Evolutionary conservation across 768 basidiomycete species (phyloP), one percentile per base, ranked within the genome.

Genomic region (Trametes villosa): DNA sequence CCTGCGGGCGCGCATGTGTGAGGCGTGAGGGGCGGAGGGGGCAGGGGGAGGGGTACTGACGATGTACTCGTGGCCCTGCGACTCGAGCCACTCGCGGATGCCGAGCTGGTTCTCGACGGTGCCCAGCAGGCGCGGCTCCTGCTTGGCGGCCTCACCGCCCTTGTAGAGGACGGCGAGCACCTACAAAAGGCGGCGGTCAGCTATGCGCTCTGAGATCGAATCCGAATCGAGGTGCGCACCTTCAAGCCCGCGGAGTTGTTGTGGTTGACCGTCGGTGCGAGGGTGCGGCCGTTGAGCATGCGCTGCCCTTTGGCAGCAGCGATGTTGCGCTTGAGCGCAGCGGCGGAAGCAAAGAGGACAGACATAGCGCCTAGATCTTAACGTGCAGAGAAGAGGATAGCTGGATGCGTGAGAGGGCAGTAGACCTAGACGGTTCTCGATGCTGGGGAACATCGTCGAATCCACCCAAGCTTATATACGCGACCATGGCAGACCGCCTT

Each of bases 21-120:
- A 17, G 22, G 38, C 50, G 5, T 18, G 18, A 20, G 9, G 20
- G 17, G 9, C 9, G 34, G 27, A n/a, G 44, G 17, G 7, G 30
- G 22, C 20, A 48, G 38, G 9, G 7, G 13, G 12, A 12, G 36
- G 22, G 38, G 26, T 18, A 68, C 83, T 24, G 73, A 87, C 92
- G 61, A 94, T 77, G 65, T 84, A 81, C 73, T 92, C 89, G 71
- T 94, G 91, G 26, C 92, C 92, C 60, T 85, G 77, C 5, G 83
- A 81, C 65, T 83, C 79, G 62, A 94, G 77, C 86, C 87, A 93
- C 7, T 86, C 72, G 56, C 79, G 77, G 66, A 94, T 78, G 40
- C 91, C 92, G 63, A 95, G 86, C 88, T 92, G 79, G 76, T 94
- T 94, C 75, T 94, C 89, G 54, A 86, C 81, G 18, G 92, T 89